phyloP scores from a whole-genome alignment of 2,329 filamentous ascomycete species.

The Didymella lethalis region DNA sequence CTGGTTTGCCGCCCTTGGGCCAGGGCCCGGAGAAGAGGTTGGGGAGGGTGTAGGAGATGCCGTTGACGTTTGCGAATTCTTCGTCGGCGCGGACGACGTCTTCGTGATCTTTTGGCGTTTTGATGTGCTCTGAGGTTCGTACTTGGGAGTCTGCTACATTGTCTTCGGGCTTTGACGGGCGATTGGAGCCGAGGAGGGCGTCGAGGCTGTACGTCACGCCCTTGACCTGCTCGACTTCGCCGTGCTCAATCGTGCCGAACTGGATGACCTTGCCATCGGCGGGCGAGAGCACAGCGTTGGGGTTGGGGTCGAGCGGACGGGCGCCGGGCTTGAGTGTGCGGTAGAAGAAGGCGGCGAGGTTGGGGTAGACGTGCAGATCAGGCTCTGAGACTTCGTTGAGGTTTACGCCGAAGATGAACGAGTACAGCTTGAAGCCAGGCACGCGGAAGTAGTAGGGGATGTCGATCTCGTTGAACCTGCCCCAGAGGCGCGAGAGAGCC shows the following conservation, averaged over 20 bases:
- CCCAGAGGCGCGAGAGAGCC: conserved; percentile 88
- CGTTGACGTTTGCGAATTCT: conserved; percentile 93
- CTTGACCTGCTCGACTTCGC: conserved; percentile 98
- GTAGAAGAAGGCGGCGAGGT: conserved; percentile 97
- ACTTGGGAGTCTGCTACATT: conserved; percentile 34
- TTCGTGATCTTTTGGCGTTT: conserved; percentile 53
- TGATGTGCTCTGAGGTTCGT: conserved; percentile 37
- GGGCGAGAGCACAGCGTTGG: conserved; percentile 82
- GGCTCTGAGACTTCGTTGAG: conserved; percentile 86
- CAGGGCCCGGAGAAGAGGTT: conserved; percentile 79
- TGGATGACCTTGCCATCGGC: conserved; percentile 91
- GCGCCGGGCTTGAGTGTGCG: conserved; percentile 88
- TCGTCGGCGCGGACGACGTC: conserved; percentile 81
- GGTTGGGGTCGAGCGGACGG: conserved; percentile 82
- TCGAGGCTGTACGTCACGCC: conserved; percentile 98
- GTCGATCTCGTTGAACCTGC: conserved; percentile 85
- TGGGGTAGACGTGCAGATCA: conserved; percentile 88
- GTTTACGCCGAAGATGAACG: conserved; percentile 89
- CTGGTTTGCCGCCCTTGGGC: conserved; percentile 54
- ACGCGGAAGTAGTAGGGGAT: conserved; percentile 88
- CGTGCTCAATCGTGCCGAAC: conserved; percentile 88
- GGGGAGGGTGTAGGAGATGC: conserved; percentile 93
- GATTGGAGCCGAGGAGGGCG: conserved; percentile 74
- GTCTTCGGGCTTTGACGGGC: conserved; percentile 55
- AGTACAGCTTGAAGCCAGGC: conserved; percentile 90